A percentile compares a stretch with the other conserved stretches of the same genome.
Conservation (phyloP, 345 rosid genomes). For the Lepidium sativum region DNA sequence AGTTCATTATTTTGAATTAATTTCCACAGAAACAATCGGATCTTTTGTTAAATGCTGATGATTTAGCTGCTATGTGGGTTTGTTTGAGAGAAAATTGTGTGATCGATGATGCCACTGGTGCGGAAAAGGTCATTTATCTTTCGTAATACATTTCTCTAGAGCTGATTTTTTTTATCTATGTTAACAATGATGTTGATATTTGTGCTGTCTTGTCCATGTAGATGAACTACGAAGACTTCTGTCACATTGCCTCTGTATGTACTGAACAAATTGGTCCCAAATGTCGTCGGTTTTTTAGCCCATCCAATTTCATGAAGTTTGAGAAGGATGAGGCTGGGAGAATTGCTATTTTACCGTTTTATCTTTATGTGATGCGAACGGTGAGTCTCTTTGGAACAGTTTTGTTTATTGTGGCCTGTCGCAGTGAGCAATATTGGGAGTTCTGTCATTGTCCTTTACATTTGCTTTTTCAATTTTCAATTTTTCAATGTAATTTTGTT, state of each 20-base stretch:
- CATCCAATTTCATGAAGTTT: constrained; percentile 97
- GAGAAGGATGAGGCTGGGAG: constrained; percentile 99
- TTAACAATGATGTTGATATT: constrained; percentile 6
- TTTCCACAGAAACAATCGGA: constrained; percentile 91
- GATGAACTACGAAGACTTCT: constrained; percentile 99
- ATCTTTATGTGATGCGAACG: constrained; percentile 98
- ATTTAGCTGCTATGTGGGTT: constrained; percentile 98
- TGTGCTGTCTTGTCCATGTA: constrained; percentile 22
- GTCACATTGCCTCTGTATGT: constrained; percentile 96
- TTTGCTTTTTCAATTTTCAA: no score
- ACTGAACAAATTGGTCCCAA: constrained; percentile 97
- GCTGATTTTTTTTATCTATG: not conserved
- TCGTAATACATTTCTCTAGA: not conserved
- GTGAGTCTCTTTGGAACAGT: constrained; percentile 34
- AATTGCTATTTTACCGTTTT: constrained; percentile 94
- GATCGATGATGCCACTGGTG: constrained; percentile 95
- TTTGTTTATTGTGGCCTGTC: not conserved
- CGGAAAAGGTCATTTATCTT: constrained; percentile 70
- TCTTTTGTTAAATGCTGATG: constrained; percentile 89
- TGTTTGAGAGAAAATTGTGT: constrained; percentile 99
- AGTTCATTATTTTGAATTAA: not conserved
- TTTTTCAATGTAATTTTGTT: no score
- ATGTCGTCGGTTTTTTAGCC: constrained; percentile 95
- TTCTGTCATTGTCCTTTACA: no score
- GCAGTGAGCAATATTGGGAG: not conserved